Conservation (phyloP, 2,329 filamentous ascomycete species). For the Colletotrichum sp. region DNA sequence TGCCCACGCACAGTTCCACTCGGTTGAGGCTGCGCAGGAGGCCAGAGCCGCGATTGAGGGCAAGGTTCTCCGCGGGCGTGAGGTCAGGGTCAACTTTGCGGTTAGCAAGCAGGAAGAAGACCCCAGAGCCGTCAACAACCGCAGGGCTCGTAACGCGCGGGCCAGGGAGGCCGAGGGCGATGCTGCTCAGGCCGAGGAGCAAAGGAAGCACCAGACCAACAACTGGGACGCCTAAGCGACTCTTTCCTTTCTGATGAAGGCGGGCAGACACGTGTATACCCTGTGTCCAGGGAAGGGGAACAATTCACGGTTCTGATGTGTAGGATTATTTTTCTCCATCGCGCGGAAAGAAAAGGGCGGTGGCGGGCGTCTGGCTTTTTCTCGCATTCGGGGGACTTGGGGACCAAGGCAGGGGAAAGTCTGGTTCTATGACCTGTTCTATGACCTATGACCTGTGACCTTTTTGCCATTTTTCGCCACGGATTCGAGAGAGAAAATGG, state of each 20-base stretch:
- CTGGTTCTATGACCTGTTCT: background rate
- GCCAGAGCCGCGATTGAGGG: slow-evolving; percentile 61
- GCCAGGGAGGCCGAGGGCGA: background rate
- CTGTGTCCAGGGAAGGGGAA: background rate
- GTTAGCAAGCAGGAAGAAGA: background rate
- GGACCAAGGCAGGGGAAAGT: background rate
- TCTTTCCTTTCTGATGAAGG: background rate
- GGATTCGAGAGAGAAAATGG: background rate
- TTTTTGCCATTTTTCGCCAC: background rate
- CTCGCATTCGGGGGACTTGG: background rate
- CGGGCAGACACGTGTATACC: background rate
- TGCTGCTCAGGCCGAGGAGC: slow-evolving; percentile 16
- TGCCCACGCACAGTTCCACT: slow-evolving; percentile 80
- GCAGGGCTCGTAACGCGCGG: background rate
- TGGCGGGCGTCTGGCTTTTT: background rate
- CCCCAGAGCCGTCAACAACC: background rate
- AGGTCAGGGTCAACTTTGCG: slow-evolving; percentile 70
- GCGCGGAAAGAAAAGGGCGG: background rate
- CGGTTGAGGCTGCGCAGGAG: slow-evolving; percentile 66
- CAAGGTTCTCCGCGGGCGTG: slow-evolving; percentile 68
- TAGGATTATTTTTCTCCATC: background rate
- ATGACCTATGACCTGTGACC: background rate
- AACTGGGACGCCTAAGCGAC: slow-evolving; percentile 11
- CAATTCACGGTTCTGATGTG: background rate
- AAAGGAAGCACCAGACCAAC: slow-evolving; percentile 6